Conservation (phyloP, 202 grass and related monocot species). For the Brachypodium distachyon region DNA sequence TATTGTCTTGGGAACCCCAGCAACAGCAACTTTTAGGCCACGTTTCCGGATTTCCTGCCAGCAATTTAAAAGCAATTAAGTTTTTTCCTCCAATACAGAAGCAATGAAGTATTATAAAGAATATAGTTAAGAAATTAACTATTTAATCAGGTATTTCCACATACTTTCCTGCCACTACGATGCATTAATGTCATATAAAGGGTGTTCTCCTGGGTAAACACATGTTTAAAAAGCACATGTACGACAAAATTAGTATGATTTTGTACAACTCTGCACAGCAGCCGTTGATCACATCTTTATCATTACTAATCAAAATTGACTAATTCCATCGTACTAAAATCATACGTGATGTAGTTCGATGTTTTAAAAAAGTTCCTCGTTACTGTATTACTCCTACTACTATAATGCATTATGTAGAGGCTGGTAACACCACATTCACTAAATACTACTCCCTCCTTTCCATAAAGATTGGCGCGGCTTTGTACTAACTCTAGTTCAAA, state of each 20-base stretch:
- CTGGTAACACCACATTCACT: neutral
- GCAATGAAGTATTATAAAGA: neutral
- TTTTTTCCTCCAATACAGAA: neutral
- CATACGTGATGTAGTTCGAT: no score
- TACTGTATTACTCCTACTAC: neutral
- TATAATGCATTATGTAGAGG: neutral
- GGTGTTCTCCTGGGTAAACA: neutral
- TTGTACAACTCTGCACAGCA: no score
- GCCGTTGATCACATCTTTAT: no score
- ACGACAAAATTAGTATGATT: no score
- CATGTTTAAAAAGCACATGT: neutral
- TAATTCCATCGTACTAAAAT: no score
- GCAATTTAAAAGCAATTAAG: slow-evolving; percentile 6
- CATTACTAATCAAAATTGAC: no score
- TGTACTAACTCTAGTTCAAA: no score
- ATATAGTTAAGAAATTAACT: neutral
- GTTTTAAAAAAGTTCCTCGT: neutral
- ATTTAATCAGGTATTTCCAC: neutral
- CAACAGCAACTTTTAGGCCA: slow-evolving; percentile 75
- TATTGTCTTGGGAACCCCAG: slow-evolving; percentile 91
- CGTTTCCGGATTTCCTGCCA: slow-evolving; percentile 84
- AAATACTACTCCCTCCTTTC: no score
- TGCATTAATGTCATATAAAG: neutral
- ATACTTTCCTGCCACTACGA: neutral
- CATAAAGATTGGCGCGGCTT: no score